Base-by-base conservation (phyloP, 495 filamentous ascomycete genomes). In the Saxispiralis lemnorum region DNA sequence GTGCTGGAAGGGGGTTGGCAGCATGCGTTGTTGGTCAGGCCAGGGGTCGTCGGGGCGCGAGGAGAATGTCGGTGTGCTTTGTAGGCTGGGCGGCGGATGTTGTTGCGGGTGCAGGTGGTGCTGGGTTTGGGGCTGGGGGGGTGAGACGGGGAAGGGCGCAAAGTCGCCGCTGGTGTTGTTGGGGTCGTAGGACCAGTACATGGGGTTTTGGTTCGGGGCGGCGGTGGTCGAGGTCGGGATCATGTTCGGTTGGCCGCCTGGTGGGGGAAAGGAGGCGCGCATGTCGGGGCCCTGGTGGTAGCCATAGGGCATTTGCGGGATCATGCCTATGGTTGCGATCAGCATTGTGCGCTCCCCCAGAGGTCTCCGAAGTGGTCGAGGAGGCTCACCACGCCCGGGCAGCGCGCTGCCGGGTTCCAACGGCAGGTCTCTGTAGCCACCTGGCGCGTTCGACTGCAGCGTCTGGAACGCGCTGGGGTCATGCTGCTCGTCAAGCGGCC, bases 391-490 rank as follows among this genome's bases (percentile, higher is more conserved):
- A n/a, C 42, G 48, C 16, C 18, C 18, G 31, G 32, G 18, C 18
- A 43, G 24, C 21, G 35, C 38, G 36, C 30, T 46, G 10, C 41
- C 39, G 5, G 18, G 20, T 21, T 43, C 47, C 24, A 54, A 9
- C 6, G 50, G 41, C 7, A 48, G 13, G 35, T 35, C 31, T 16
- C 33, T 12, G 31, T 16, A 48, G 1, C 24, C 11, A 21, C 14
- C 17, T 11, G 38, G 38, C 11, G 43, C 47, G 36, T 47, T 54
- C 1, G 51, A 47, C 15, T 43, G 43, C 14, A 54, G 20, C 10
- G 38, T 12, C 16, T 39, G 35, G 31, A 46, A 54, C 2, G 37
- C 13, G 7, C 31, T 12, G 12, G 41, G 30, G 0, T 44, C 43
- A 6, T 34, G 41, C 6, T 19, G n/a, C 3, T 24, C 14, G 0